A percentile compares a stretch with the other conserved stretches of the same genome.
These are phyloP conservation scores for Acacia crassicarpa DNA, from an alignment of 306 rosid genomes.

Conservation along the genomic window DNA sequence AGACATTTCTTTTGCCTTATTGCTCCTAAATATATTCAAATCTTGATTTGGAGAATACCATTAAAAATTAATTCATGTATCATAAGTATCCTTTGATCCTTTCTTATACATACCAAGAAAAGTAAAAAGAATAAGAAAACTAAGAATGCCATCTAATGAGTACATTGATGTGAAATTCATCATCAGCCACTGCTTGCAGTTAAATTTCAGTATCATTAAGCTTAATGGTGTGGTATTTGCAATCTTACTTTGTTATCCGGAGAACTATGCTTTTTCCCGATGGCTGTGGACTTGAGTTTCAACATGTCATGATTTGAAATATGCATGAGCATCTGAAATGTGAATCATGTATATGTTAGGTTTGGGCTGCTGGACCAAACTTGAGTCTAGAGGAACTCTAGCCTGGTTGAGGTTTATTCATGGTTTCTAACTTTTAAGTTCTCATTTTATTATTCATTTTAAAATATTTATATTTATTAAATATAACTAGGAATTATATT, in stretches of 20 bases:
- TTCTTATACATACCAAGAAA: not conserved
- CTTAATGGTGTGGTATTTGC: not conserved
- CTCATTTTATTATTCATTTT: not conserved
- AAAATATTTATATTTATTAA: not conserved
- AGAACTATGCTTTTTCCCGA: not conserved
- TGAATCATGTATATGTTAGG: slow-evolving; percentile 12
- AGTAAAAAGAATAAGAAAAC: not conserved
- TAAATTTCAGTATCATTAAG: not conserved
- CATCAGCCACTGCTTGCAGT: not conserved
- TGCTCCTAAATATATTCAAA: not conserved
- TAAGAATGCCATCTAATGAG: not conserved
- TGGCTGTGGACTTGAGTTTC: not conserved
- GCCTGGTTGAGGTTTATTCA: not conserved
- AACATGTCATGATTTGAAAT: slow-evolving; percentile 2
- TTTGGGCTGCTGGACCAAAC: not conserved
- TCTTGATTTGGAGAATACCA: slow-evolving; percentile 1
- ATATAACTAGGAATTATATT: slow-evolving; percentile 8
- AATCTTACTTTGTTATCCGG: not conserved
- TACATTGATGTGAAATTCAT: slow-evolving; percentile 12
- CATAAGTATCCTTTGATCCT: not conserved
- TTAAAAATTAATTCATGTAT: not conserved
- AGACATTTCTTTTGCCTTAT: slow-evolving; percentile 19
- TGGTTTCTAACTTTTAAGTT: not conserved
- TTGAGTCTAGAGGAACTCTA: not conserved
- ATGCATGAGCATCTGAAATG: not conserved